phyloP scores from a whole-genome alignment of 768 basidiomycete genomes.

The Mycena filopes region DNA sequence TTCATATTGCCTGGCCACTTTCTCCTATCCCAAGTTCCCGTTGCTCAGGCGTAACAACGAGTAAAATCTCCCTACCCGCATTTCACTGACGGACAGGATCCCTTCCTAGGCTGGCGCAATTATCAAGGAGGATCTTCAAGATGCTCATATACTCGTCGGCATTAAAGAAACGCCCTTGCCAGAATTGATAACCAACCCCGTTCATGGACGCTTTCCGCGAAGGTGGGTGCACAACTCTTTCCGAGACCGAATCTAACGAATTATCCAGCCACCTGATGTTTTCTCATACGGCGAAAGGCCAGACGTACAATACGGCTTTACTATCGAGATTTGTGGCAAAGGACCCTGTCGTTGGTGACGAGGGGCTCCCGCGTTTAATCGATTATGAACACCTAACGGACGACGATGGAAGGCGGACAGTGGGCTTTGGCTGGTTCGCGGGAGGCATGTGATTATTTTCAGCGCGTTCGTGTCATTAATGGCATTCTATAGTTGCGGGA shows the following conservation, averaged over 20 bases:
- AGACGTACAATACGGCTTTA: constrained; percentile 85
- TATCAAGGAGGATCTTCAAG: constrained; percentile 62
- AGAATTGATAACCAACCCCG: constrained; percentile 63
- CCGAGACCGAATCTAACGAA: too few species aligned
- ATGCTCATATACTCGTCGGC: constrained; percentile 82
- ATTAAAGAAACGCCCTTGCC: constrained; percentile 88
- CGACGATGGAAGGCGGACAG: constrained; percentile 73
- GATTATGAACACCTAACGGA: constrained; percentile 88
- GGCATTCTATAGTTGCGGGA: constrained; percentile 71
- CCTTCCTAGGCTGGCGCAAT: constrained; percentile 78
- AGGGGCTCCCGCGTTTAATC: constrained; percentile 63
- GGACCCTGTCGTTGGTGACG: constrained; percentile 8
- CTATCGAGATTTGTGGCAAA: constrained; percentile 68
- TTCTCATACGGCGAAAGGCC: constrained; percentile 91
- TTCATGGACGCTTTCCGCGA: constrained; percentile 48
- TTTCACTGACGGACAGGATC: constrained; percentile 23
- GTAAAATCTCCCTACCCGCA: constrained; percentile 8
- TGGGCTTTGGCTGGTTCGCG: constrained; percentile 93
- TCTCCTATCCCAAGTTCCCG: constrained; percentile 6
- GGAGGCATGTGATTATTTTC: constrained; percentile 66
- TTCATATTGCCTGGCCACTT: constrained; percentile 15
- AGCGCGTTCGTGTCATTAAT: constrained; percentile 4
- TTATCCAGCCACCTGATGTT: constrained; percentile 77
- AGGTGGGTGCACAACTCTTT: constrained; percentile 37
- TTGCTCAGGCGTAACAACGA: neutral